Conservation (phyloP, 768 basidiomycete species). For the Boletus vermiculosoides region DNA sequence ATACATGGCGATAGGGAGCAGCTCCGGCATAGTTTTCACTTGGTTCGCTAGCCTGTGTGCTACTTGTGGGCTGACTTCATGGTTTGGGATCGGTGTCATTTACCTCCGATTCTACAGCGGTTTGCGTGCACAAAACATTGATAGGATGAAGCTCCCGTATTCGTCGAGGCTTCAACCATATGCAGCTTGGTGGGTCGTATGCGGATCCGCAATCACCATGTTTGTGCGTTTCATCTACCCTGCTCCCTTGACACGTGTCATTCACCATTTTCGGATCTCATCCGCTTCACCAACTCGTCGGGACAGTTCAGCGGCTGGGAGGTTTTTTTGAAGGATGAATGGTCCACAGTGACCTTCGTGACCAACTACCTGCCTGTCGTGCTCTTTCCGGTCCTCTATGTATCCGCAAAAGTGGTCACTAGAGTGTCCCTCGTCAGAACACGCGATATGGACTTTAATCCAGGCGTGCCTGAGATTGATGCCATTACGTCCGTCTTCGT, state of each 20-base stretch:
- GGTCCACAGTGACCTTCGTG: conserved; percentile 37
- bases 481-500: conserved; percentile 14
- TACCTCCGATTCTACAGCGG: conserved; percentile 49
- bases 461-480: conserved; percentile 17
- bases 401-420: conserved; percentile 25
- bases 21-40: conserved; percentile 38
- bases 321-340: conserved; percentile 37
- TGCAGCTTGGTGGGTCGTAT: conserved; percentile 37
- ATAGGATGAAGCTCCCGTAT: conserved; percentile 42
- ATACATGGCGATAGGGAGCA: conserved; percentile 38
- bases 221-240: conserved; percentile 31
- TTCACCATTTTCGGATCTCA: neutral
- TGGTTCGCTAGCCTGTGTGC: conserved; percentile 37
- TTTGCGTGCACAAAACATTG: conserved; percentile 45
- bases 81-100: conserved; percentile 42
- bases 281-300: neutral
- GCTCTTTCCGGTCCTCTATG: conserved; percentile 46
- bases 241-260: neutral
- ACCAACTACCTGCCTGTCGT: conserved; percentile 39
- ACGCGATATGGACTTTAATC: conserved; percentile 22
- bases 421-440: conserved; percentile 9
- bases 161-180: conserved; percentile 39
- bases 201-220: conserved; percentile 24
- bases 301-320: conserved; percentile 36
- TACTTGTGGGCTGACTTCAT: conserved; percentile 40